phyloP scores from a whole-genome alignment of 2,329 filamentous ascomycete species.

The Bipolaris oryzae region DNA sequence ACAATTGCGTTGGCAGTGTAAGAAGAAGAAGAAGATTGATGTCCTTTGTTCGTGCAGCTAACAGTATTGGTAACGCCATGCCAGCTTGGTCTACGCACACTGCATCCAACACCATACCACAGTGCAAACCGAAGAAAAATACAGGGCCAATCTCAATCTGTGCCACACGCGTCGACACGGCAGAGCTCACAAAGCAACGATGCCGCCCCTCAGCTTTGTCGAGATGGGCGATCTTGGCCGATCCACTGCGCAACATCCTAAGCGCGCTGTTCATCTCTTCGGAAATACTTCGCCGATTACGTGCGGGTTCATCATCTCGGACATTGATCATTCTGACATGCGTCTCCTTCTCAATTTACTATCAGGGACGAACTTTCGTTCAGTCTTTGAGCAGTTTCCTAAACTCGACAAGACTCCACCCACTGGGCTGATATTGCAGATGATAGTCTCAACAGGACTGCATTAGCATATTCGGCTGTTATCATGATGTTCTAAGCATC shows the following conservation, averaged over 20 bases:
- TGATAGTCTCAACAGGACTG: neutral
- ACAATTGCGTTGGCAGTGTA: neutral
- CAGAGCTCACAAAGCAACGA: neutral
- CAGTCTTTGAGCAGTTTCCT: neutral
- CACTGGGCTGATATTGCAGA: conserved; percentile 4
- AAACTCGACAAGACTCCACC: conserved; percentile 2
- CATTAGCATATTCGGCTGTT: neutral
- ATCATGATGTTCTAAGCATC: neutral
- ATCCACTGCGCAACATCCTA: conserved; percentile 7
- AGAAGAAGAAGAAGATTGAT: neutral
- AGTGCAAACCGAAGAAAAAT: neutral
- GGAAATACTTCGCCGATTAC: conserved; percentile 12
- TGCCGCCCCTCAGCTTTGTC: neutral
- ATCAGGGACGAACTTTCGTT: neutral
- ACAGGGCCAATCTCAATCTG: neutral
- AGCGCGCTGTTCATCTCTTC: conserved; percentile 7
- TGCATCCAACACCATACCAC: neutral
- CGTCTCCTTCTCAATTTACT: neutral
- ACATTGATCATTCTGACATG: neutral
- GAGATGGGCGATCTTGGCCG: conserved; percentile 10
- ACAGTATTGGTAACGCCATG: neutral
- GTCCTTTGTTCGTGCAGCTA: neutral
- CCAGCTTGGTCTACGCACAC: neutral
- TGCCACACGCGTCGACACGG: neutral
- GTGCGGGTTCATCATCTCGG: conserved; percentile 1